Percentiles rank a stretch among this genome's conserved stretches.
Evolutionary conservation across 1,139 yeast genomes (phyloP).

Genomic region (Taphrina confusa): DNA sequence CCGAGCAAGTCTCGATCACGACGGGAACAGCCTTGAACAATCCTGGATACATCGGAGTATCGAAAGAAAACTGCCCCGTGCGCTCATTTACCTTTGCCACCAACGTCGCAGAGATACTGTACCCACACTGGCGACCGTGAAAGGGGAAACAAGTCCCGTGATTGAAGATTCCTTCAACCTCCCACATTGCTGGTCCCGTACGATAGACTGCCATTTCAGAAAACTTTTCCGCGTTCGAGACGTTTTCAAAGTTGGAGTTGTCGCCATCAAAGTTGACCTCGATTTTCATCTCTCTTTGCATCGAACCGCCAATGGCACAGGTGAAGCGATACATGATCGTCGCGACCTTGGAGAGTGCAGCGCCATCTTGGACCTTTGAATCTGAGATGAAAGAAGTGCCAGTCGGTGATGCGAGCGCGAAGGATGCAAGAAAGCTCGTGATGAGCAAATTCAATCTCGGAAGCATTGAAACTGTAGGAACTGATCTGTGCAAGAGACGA

Average conservation of each 20-base stretch:
- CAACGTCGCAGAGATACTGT: not conserved
- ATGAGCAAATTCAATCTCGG: too few relatives aligned
- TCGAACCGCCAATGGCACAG: not conserved
- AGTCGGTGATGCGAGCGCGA: too few relatives aligned
- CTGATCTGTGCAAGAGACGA: too few relatives aligned
- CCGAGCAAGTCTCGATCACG: not conserved
- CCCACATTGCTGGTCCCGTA: not conserved
- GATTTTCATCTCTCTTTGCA: not conserved
- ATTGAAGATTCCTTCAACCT: not conserved
- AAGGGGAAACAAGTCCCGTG: not conserved
- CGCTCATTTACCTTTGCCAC: not conserved
- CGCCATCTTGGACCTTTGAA: too few relatives aligned
- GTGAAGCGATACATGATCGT: not conserved
- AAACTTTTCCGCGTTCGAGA: not conserved
- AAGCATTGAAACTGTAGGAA: too few relatives aligned
- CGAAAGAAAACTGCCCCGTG: not conserved
- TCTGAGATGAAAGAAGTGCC: too few relatives aligned
- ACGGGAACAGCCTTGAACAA: not conserved
- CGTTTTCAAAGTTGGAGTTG: not conserved
- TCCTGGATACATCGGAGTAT: not conserved
- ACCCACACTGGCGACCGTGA: not conserved
- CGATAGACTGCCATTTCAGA: not conserved
- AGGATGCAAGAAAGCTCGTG: too few relatives aligned
- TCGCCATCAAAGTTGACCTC: not conserved
- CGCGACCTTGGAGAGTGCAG: too few relatives aligned